Evolutionary conservation across 2,329 filamentous ascomycete species (phyloP).

Genomic region (Mycosphaerella sp.): DNA sequence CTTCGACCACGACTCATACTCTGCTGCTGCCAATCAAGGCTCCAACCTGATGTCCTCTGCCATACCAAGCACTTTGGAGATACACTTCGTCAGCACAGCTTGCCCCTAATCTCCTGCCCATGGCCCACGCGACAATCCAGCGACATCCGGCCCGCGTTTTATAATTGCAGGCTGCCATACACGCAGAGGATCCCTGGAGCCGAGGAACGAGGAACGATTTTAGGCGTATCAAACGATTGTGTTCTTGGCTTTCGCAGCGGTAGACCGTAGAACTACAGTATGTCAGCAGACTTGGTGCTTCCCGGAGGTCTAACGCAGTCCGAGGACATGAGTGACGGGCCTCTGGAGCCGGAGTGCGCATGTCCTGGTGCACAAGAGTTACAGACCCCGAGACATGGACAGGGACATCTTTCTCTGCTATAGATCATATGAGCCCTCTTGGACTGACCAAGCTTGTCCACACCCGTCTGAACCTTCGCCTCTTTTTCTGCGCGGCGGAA

Average conservation of each 20-base stretch:
- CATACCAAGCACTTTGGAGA: too few relatives aligned
- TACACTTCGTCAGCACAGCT: too few relatives aligned
- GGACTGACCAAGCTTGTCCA: neutral
- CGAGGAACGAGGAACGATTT: neutral
- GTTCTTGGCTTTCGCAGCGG: neutral
- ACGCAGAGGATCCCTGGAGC: neutral
- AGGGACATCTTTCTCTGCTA: neutral
- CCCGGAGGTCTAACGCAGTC: neutral
- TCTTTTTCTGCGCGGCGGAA: neutral
- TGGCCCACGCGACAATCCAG: too few relatives aligned
- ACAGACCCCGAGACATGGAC: neutral
- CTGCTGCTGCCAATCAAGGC: too few relatives aligned
- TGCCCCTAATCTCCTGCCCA: too few relatives aligned
- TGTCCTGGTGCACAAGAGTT: neutral
- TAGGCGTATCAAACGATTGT: neutral
- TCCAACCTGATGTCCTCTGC: too few relatives aligned
- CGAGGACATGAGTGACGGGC: neutral
- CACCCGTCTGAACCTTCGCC: neutral
- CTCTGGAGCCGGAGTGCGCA: neutral
- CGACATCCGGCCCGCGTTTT: too few relatives aligned
- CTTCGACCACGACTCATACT: too few relatives aligned
- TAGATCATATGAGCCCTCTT: neutral
- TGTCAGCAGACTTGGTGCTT: neutral
- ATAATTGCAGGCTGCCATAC: neutral
- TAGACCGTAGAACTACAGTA: neutral